phyloP scores from a whole-genome alignment of 352 stramenopile genomes.

The Globisporangium parvum region DNA sequence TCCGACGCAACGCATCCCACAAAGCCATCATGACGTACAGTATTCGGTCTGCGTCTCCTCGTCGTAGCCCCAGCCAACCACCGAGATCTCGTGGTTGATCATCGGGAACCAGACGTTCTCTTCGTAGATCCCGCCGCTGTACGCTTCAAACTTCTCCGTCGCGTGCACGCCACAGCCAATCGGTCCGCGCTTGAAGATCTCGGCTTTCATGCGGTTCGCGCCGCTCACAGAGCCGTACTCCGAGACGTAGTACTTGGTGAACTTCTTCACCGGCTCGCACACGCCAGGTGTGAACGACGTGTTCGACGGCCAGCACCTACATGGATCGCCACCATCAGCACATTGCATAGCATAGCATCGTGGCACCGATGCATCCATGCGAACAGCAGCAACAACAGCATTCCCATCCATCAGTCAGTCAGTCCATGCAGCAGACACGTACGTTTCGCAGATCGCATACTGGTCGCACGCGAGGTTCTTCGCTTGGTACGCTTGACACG shows the following conservation, averaged over 20 bases:
- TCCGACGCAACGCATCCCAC: too few species aligned
- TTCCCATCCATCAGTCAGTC: too few species aligned
- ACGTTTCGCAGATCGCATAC: conserved; percentile 80
- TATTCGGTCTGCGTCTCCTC: conserved; percentile 87
- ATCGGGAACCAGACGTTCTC: conserved; percentile 76
- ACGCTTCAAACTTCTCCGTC: conserved; percentile 81
- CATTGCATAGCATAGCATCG: too few species aligned
- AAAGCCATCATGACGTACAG: conserved; percentile 60
- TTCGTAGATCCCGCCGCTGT: conserved; percentile 78
- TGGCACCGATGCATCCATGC: too few species aligned
- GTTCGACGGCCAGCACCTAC: conserved; percentile 83
- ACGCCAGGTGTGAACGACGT: conserved; percentile 78
- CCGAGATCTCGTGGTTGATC: conserved; percentile 89
- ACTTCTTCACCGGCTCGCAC: conserved; percentile 83
- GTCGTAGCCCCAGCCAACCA: conserved; percentile 84
- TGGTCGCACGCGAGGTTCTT: conserved; percentile 76
- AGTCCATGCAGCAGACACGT: conserved; percentile 10
- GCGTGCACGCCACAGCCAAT: conserved; percentile 87
- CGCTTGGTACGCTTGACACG: conserved; percentile 89
- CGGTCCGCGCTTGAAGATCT: conserved; percentile 89
- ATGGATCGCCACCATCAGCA: neutral
- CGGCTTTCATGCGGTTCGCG: conserved; percentile 86
- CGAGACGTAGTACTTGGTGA: conserved; percentile 86
- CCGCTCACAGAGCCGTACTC: conserved; percentile 88
- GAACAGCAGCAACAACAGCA: neutral